phyloP scores from a whole-genome alignment of 768 basidiomycete genomes.

The Pulveroboletus sp. region DNA sequence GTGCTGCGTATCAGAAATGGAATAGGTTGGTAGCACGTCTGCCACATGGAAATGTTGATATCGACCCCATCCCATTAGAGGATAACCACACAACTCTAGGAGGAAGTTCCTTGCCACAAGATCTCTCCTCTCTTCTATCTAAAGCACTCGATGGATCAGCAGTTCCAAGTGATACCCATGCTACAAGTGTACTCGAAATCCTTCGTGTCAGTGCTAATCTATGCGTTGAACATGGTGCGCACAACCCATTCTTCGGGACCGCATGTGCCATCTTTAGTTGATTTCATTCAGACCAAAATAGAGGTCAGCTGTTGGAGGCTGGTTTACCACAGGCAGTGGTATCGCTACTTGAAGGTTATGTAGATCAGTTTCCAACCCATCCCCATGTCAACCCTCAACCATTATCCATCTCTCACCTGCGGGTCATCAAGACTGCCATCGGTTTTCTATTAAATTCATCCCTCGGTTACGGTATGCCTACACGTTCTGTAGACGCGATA shows the following conservation, averaged over 20 bases:
- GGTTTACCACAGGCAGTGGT: slow-evolving; percentile 65
- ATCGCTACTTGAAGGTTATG: slow-evolving; percentile 64
- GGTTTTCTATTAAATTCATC: slow-evolving; percentile 77
- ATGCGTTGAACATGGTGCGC: slow-evolving; percentile 76
- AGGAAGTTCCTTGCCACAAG: slow-evolving; percentile 56
- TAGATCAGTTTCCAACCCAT: slow-evolving; percentile 37
- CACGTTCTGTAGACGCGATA: not conserved
- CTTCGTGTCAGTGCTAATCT: slow-evolving; percentile 79
- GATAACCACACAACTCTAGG: slow-evolving; percentile 72
- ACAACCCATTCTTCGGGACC: not conserved
- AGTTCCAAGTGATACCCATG: slow-evolving; percentile 42
- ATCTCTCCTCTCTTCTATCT: slow-evolving; percentile 56
- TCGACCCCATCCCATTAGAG: slow-evolving; percentile 37
- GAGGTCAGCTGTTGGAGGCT: slow-evolving; percentile 64
- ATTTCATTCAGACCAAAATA: slow-evolving; percentile 59
- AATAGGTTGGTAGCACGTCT: slow-evolving; percentile 35
- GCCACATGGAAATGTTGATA: not conserved
- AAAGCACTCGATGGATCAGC: slow-evolving; percentile 47
- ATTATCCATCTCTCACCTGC: slow-evolving; percentile 58
- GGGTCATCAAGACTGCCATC: slow-evolving; percentile 69
- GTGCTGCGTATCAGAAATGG: slow-evolving; percentile 53
- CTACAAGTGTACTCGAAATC: slow-evolving; percentile 57
- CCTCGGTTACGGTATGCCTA: slow-evolving; percentile 62
- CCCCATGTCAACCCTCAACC: slow-evolving; percentile 40
- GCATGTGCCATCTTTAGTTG: slow-evolving; percentile 4